Conservation (phyloP, 495 filamentous ascomycete species). For the Penicillium riverlandense region DNA sequence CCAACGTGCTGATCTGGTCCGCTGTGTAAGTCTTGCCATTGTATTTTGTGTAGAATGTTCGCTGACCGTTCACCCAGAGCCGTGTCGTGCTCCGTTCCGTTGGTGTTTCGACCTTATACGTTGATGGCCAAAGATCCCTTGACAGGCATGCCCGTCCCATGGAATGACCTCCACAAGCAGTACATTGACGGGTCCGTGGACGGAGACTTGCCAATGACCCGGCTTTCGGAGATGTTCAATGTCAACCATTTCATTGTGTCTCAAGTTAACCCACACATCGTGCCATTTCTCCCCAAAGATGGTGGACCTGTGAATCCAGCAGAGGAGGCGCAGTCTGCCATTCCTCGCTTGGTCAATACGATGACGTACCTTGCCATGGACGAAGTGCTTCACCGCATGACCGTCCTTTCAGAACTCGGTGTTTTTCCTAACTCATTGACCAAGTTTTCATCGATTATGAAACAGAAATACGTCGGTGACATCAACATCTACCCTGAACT, state of each 20-base stretch:
- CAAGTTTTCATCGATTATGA: slow-evolving; percentile 73
- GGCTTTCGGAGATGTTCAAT: slow-evolving; percentile 92
- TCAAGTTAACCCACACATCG: slow-evolving; percentile 90
- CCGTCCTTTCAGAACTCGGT: slow-evolving; percentile 73
- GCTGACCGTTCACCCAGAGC: slow-evolving; percentile 39
- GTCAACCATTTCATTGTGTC: slow-evolving; percentile 98
- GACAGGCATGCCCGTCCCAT: slow-evolving; percentile 69
- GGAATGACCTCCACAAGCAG: slow-evolving; percentile 74
- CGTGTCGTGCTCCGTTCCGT: slow-evolving; percentile 87
- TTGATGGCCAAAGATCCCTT: slow-evolving; percentile 79
- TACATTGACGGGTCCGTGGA: slow-evolving; percentile 95
- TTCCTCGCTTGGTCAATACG: slow-evolving; percentile 55
- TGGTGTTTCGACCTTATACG: slow-evolving; percentile 71
- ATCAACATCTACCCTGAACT: slow-evolving; percentile 89
- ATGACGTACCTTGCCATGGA: slow-evolving; percentile 71
- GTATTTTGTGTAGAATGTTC: background rate
- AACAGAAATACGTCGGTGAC: slow-evolving; percentile 89
- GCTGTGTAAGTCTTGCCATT: slow-evolving; percentile 58
- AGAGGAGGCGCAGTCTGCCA: slow-evolving; percentile 27
- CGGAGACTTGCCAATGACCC: slow-evolving; percentile 87
- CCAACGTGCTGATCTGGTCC: slow-evolving; percentile 94
- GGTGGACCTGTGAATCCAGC: slow-evolving; percentile 43
- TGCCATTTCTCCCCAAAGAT: slow-evolving; percentile 75
- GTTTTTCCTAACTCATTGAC: slow-evolving; percentile 74
- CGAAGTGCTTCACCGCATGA: slow-evolving; percentile 74